Evolutionary conservation across 139 green algal genomes (phyloP).

Genomic region (Pleodorina starrii): DNA sequence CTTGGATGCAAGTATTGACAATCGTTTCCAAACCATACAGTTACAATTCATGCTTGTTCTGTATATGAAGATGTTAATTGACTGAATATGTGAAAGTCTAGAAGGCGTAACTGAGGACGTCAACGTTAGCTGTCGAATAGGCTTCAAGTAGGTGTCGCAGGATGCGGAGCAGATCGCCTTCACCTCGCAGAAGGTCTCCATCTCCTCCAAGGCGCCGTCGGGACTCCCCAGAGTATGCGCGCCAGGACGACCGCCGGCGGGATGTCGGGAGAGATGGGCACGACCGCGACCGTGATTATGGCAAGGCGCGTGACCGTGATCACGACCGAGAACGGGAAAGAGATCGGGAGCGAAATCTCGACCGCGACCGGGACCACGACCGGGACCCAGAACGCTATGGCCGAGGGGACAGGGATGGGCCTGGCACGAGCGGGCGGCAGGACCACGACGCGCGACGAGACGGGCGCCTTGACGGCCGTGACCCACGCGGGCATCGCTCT

Average conservation of each 20-base stretch:
- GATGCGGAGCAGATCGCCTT: conserved; percentile 10
- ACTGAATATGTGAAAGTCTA: too few relatives aligned
- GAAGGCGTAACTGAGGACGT: too few relatives aligned
- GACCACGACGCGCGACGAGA: background rate
- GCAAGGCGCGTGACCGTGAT: background rate
- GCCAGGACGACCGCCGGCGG: background rate
- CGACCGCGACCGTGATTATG: background rate
- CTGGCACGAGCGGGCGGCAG: background rate
- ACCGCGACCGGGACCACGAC: background rate
- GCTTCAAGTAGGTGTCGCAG: too few relatives aligned
- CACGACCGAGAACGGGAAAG: conserved; percentile 1
- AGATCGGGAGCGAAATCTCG: background rate
- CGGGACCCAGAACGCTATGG: too few relatives aligned
- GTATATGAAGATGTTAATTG: too few relatives aligned
- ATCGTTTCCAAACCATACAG: too few relatives aligned
- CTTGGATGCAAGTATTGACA: too few relatives aligned
- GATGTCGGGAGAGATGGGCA: background rate
- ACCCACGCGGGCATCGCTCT: background rate
- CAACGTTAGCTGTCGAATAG: too few relatives aligned
- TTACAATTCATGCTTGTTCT: too few relatives aligned
- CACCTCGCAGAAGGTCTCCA: conserved; percentile 5
- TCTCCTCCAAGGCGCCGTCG: background rate
- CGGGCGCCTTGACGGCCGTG: background rate
- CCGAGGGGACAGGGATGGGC: background rate
- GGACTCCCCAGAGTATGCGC: conserved; percentile 2